Base-by-base conservation (phyloP, 345 rosid species). In the Brassica juncea region DNA sequence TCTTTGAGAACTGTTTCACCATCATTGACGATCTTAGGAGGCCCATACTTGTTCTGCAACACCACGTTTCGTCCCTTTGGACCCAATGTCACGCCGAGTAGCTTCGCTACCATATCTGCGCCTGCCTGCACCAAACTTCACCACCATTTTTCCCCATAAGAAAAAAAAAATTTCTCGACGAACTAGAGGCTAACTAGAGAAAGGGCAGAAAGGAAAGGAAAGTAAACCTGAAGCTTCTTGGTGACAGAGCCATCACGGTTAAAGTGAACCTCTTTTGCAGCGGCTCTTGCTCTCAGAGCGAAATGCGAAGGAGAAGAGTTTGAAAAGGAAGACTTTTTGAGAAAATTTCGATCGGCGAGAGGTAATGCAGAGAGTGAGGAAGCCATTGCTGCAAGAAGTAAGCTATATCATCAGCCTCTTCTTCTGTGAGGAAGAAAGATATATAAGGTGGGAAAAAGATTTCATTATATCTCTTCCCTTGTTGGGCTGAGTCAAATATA, bases 21-120 rank as follows among this genome's bases (percentile, higher is more conserved):
- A 58, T 94, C 98, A 76, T 94, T 94, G 76, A 94, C 97, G 79
- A 94, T 94, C 90, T 82, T 89, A 10, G 97, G 98, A 59, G 97
- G 92, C 58, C 98, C 97, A 71, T 94, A 94, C 88, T 90, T 90
- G 83, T 94, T 92, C 84, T 85, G 88, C 86, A 94, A 81, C 81
- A 94, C 92, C 42, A 94, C 97, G 79, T 94, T 94, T 80, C 98
- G 87, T 71, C 98, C 98, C 79, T 89, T 92, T 31, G 98, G 98
- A 71, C 98, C 98, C 78, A 94, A 82, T 49, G 98, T 94, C 61
- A 92, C 91, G n/a, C 98, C 97, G 27, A 94, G 78, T 8, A 94
- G 86, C 86, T 86, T 89, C 3, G 97, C 97, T 82, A 94, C 97
- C 87, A 86, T 70, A 81, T 88, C 81, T 76, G 88, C 93, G 15